phyloP scores from a whole-genome alignment of 2,329 filamentous ascomycete species.

The Apiospora marii region DNA sequence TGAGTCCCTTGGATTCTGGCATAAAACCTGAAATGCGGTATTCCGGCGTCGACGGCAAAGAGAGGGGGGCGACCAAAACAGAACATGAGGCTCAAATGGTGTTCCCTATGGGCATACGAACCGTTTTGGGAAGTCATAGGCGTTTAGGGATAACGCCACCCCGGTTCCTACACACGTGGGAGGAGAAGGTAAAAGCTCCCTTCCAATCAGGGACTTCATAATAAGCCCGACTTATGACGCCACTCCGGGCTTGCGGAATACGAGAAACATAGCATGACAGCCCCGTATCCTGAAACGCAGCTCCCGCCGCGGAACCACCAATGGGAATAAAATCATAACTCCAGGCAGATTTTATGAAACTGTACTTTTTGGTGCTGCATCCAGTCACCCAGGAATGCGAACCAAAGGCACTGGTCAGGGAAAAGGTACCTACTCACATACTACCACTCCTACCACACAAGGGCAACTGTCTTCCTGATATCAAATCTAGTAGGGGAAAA shows the following conservation, averaged over 20 bases:
- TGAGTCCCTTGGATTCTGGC: not conserved
- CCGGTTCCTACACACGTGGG: not conserved
- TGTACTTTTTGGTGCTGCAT: not conserved
- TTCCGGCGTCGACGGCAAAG: not conserved
- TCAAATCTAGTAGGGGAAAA: not conserved
- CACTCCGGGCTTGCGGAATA: not conserved
- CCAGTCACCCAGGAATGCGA: not conserved
- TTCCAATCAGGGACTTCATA: not conserved
- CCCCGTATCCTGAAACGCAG: not conserved
- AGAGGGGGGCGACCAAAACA: not conserved
- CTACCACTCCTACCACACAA: not conserved
- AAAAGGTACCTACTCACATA: not conserved
- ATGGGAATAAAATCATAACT: not conserved
- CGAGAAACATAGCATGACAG: not conserved
- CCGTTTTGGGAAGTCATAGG: not conserved
- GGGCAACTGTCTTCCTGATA: not conserved
- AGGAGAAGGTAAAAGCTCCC: not conserved
- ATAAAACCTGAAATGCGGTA: not conserved
- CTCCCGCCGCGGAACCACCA: not conserved
- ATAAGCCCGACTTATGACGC: not conserved
- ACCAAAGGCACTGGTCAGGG: not conserved
- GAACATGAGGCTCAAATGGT: not conserved
- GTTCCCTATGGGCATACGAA: not conserved
- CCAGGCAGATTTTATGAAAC: not conserved
- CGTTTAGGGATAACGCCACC: not conserved